These are phyloP conservation scores for Hygrocybe punicea DNA, from an alignment of 768 basidiomycete genomes.

Conservation along the genomic window DNA sequence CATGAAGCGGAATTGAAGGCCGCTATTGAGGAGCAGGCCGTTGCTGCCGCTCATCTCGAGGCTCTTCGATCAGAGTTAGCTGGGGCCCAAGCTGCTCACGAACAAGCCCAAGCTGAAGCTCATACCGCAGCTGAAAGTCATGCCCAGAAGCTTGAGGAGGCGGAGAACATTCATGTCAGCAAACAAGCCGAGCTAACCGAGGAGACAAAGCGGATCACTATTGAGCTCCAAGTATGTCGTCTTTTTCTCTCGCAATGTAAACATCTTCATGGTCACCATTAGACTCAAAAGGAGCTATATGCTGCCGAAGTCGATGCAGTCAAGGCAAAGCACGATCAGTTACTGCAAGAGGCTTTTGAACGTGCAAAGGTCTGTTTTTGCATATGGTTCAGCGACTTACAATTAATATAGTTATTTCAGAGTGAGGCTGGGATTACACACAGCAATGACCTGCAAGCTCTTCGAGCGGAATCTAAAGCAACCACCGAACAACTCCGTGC, in stretches of 20 bases:
- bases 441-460: slow-evolving; percentile 61
- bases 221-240: slow-evolving; percentile 62
- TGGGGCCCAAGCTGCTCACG: slow-evolving; percentile 43
- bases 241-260: slow-evolving; percentile 6
- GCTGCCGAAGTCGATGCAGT: slow-evolving; percentile 61
- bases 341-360: slow-evolving; percentile 68
- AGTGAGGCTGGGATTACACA: slow-evolving; percentile 69
- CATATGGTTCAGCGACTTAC: not conserved
- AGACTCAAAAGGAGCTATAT: slow-evolving; percentile 72
- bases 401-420: slow-evolving; percentile 36
- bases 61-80: slow-evolving; percentile 48
- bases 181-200: slow-evolving; percentile 52
- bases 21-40: slow-evolving; percentile 43
- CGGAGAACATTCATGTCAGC: slow-evolving; percentile 47
- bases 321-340: slow-evolving; percentile 58
- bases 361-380: slow-evolving; percentile 62
- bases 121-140: slow-evolving; percentile 48
- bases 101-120: slow-evolving; percentile 46
- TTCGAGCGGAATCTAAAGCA: slow-evolving; percentile 62
- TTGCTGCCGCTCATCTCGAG: slow-evolving; percentile 44
- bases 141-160: slow-evolving; percentile 47
- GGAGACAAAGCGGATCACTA: slow-evolving; percentile 52
- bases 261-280: slow-evolving; percentile 5
- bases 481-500: slow-evolving; percentile 67
- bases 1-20: slow-evolving; percentile 48